phyloP scores from a whole-genome alignment of 345 rosid genomes.

The Eucalyptus curtisii region DNA sequence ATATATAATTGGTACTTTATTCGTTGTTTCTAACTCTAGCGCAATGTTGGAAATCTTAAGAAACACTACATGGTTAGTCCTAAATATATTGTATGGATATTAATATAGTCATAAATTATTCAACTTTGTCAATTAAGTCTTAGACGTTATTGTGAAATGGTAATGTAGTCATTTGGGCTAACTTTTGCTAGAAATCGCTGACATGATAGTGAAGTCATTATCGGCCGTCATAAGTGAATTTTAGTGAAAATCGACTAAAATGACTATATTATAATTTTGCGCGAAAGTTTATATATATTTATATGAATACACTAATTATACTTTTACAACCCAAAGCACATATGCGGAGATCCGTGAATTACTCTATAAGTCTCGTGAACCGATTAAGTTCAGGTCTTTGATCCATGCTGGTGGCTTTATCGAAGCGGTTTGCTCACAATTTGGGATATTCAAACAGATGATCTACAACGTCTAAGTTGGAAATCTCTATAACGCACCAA shows the following conservation, averaged over 20 bases:
- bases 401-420: not conserved
- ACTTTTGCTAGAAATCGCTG: accelerated
- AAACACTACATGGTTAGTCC: not conserved
- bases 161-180: not conserved
- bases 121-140: not conserved
- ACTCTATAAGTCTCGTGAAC: not conserved
- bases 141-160: not conserved
- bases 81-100: not conserved
- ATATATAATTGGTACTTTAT: not conserved
- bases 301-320: not conserved
- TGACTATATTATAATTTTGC: not conserved
- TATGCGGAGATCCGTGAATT: not conserved
- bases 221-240: accelerated
- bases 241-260: accelerated
- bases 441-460: not conserved
- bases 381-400: not conserved
- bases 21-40: not conserved
- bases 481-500: not conserved
- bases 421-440: not conserved
- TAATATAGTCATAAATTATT: not conserved
- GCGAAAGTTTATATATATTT: not conserved
- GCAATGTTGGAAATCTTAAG: not conserved
- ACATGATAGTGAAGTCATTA: accelerated
- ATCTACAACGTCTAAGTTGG: not conserved
- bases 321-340: not conserved